Evolutionary conservation across 441 rosid species (phyloP).

Genomic region (Capsella rubella): DNA sequence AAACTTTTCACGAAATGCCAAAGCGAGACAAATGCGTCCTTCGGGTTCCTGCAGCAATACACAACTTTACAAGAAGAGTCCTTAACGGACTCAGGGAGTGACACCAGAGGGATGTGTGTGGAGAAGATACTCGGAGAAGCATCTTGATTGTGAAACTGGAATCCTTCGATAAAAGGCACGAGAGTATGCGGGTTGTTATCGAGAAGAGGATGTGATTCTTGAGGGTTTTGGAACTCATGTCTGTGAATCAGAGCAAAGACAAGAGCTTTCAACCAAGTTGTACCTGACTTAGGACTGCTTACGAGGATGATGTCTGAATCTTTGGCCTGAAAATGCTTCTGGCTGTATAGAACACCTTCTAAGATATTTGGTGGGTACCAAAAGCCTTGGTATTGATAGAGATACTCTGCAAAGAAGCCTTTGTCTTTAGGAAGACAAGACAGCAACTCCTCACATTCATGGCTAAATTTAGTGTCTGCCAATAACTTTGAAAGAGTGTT

Average conservation of each 20-base stretch:
- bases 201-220: conserved; percentile 55
- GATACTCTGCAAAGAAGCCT: conserved; percentile 45
- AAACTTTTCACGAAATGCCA: conserved; percentile 65
- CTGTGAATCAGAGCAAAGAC: conserved; percentile 53
- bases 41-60: conserved; percentile 68
- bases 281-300: conserved; percentile 64
- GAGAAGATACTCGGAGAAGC: conserved; percentile 53
- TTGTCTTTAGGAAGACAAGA: conserved; percentile 47
- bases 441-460: conserved; percentile 52
- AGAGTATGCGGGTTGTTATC: conserved; percentile 55
- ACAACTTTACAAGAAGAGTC: conserved; percentile 57
- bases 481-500: conserved; percentile 39
- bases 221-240: conserved; percentile 17
- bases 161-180: conserved; percentile 56
- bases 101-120: conserved; percentile 55
- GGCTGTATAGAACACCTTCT: conserved; percentile 47
- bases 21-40: conserved; percentile 63
- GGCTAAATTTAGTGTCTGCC: conserved; percentile 39
- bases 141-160: conserved; percentile 42
- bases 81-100: conserved; percentile 50
- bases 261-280: conserved; percentile 69
- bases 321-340: conserved; percentile 53
- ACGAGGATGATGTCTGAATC: conserved; percentile 52
- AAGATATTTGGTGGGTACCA: conserved; percentile 53
- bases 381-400: conserved; percentile 54